Evolutionary conservation across 192 early-diverging fungal species (phyloP).

Genomic region (Coemansia sp.): DNA sequence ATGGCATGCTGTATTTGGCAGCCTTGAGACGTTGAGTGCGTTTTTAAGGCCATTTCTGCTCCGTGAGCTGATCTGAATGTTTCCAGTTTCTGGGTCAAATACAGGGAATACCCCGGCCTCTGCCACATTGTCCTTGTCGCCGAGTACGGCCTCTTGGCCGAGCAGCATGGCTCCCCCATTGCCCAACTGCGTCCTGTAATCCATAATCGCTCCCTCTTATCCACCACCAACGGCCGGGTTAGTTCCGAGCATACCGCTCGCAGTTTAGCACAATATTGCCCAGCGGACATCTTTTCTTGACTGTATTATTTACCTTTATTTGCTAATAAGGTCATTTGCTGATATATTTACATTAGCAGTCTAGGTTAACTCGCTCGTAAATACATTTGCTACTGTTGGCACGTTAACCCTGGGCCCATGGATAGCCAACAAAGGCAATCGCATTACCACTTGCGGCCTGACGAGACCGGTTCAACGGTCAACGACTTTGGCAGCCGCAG

Average conservation of each 20-base stretch:
- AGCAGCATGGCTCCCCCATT: not conserved
- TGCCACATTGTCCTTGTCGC: constrained; percentile 5
- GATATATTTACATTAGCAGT: not conserved
- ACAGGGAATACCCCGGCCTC: constrained; percentile 8
- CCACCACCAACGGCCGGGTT: not conserved
- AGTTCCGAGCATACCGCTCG: not conserved
- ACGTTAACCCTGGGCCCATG: constrained; percentile 7
- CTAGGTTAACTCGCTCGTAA: not conserved
- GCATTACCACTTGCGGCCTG: constrained; percentile 16
- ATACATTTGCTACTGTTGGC: not conserved
- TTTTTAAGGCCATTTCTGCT: not conserved
- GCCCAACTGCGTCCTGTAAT: not conserved
- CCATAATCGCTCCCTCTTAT: not conserved
- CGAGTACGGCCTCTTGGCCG: not conserved
- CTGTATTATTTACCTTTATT: not conserved
- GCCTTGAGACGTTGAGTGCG: not conserved
- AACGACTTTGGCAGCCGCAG: constrained; percentile 21
- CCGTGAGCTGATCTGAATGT: not conserved
- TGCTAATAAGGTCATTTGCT: not conserved
- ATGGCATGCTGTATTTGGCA: not conserved
- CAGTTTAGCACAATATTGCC: not conserved
- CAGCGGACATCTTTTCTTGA: not conserved
- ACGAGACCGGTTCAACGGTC: constrained; percentile 23
- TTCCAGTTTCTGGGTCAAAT: not conserved
- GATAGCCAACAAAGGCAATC: constrained; percentile 24